These are phyloP conservation scores for Mortierella sp. DNA, from an alignment of 371 early-diverging fungal genomes.

Conservation along the genomic window DNA sequence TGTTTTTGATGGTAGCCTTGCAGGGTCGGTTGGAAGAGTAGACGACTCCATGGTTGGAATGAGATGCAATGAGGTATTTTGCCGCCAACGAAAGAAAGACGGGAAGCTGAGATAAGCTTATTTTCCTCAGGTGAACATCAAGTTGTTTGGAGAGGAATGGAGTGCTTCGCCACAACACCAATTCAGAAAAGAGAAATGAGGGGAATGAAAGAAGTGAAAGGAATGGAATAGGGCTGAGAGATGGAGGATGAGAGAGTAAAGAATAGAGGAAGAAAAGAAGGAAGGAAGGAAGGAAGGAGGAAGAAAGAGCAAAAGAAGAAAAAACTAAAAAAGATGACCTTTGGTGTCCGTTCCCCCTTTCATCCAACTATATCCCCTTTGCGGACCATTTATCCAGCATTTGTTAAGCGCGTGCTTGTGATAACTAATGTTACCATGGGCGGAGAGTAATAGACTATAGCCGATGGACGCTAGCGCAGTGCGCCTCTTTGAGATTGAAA, in stretches of 20 bases:
- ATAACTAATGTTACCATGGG: background rate
- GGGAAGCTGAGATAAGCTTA: background rate
- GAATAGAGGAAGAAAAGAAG: background rate
- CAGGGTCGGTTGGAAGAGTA: background rate
- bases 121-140: background rate
- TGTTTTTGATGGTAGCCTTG: background rate
- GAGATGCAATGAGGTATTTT: background rate
- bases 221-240: background rate
- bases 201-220: background rate
- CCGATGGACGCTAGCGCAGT: background rate
- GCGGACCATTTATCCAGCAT: background rate
- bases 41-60: background rate
- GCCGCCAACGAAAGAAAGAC: background rate
- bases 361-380: background rate
- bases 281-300: background rate
- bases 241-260: background rate
- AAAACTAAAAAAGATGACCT: background rate
- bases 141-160: background rate
- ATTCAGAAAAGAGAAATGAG: background rate
- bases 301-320: background rate
- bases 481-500: background rate
- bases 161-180: background rate
- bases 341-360: background rate
- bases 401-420: slow-evolving; percentile 4
- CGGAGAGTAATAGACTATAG: background rate